Evolutionary conservation across 495 filamentous ascomycete genomes (phyloP).

Genomic region (Penicillium ochrochloron): DNA sequence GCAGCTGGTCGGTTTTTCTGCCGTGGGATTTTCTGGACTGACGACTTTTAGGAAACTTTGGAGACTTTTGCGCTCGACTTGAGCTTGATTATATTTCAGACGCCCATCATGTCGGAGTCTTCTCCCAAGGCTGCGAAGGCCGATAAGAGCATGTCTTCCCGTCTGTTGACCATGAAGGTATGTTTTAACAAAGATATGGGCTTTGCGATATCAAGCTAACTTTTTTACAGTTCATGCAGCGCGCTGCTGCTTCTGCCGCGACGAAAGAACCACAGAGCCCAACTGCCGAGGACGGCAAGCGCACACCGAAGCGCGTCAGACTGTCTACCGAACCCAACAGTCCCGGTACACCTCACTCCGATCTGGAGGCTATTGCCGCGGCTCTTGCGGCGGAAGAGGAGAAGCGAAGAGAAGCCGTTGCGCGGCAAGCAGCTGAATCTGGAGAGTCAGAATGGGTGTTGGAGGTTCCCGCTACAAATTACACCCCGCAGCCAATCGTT

Average conservation of each 20-base stretch:
- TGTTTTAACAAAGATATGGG: constrained; percentile 15
- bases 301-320: constrained; percentile 50
- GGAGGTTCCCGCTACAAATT: constrained; percentile 30
- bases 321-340: constrained; percentile 42
- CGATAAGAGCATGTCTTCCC: constrained; percentile 82
- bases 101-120: constrained; percentile 43
- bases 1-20: constrained; percentile 28
- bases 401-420: constrained; percentile 71
- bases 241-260: constrained; percentile 67
- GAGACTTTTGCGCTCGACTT: constrained; percentile 26
- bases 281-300: constrained; percentile 35
- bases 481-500: constrained; percentile 35
- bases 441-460: constrained; percentile 92
- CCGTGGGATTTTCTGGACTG: constrained; percentile 24
- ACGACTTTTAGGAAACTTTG: not conserved
- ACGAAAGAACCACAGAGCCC: constrained; percentile 46
- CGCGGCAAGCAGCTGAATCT: constrained; percentile 70
- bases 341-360: constrained; percentile 40
- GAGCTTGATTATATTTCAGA: constrained; percentile 9
- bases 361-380: constrained; percentile 65
- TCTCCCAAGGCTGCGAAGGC: constrained; percentile 43
- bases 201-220: constrained; percentile 12
- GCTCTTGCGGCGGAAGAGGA: constrained; percentile 76
- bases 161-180: constrained; percentile 91
- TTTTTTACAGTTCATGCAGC: constrained; percentile 83